Evolutionary conservation across 73 alveolate genomes (phyloP).

Genomic region (Urostyla sp.): DNA sequence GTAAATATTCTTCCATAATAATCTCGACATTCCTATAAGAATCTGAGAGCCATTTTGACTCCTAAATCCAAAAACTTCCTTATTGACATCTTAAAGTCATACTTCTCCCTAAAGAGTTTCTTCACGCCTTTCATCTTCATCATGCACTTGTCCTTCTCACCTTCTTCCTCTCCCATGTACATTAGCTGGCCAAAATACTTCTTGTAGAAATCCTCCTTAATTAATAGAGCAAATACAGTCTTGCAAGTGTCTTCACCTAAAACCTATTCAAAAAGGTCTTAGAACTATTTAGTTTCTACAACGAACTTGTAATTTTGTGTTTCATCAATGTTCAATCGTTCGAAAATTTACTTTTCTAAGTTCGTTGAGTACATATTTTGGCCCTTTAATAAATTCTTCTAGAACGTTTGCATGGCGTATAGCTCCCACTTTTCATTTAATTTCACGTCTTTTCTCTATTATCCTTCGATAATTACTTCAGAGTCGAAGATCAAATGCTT

Average conservation of each 20-base stretch:
- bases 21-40: conserved; percentile 36
- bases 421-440: conserved; percentile 58
- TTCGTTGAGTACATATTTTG: conserved; percentile 12
- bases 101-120: conserved; percentile 38
- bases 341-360: background rate
- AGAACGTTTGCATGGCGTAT: conserved; percentile 30
- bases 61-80: conserved; percentile 53
- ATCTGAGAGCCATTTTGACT: conserved; percentile 41
- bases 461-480: conserved; percentile 23
- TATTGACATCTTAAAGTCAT: conserved; percentile 39
- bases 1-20: conserved; percentile 44
- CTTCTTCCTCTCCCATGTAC: conserved; percentile 5
- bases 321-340: conserved; percentile 37
- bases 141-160: background rate
- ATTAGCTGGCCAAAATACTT: conserved; percentile 37
- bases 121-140: conserved; percentile 16
- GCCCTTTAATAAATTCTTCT: conserved; percentile 15
- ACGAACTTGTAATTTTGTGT: conserved; percentile 14
- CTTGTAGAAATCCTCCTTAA: conserved; percentile 16
- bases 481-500: conserved; percentile 50
- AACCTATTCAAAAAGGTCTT: background rate
- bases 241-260: conserved; percentile 8
- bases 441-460: conserved; percentile 20
- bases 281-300: background rate
- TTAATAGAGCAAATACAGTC: conserved; percentile 12